Evolutionary conservation across 306 rosid species (phyloP), one percentile per base, ranked within the genome.

Genomic region (Malus sylvestris): DNA sequence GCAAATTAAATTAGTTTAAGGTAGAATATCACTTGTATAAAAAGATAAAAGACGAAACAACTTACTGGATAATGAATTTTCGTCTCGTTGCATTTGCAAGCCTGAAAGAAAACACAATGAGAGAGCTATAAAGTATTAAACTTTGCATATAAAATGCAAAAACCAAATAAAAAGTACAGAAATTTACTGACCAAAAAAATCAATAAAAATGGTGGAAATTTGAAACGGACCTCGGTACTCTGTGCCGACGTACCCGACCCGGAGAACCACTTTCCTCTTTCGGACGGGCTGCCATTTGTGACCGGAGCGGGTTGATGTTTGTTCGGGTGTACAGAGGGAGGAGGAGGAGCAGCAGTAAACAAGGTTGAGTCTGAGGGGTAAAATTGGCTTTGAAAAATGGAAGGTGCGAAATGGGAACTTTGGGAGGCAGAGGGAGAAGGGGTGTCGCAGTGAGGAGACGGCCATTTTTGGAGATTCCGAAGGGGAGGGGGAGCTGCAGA

Each of bases 261-360:
- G 96, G 90, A 94, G 74, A 44, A 80, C 96, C 61, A 94, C 93
- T 69, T 91, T 94, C 76, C 90, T 94, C 89, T 91, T 94, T 1
- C 93, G 87, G 59, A 85, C 80, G 66, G 91, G 74, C 49, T 83
- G 84, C 98, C 98, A 90, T 86, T 78, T 85, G 35, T 23, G 45
- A 42, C 12, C 18, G 75, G 10, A 32, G 40, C 46, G 35, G 46
- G 74, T 44, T 4, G 66, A 46, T 14, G 83, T 55, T 30, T 60
- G 27, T 22, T 69, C 44, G 42, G 73, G 40, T 3, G 75, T 60
- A 68, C 62, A 44, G 10, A 72, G 38, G 8, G 65, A 10, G 60
- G 83, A 70, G 5, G 72, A 30, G 70, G 58, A 58, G 83, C 20
- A 58, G 83, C 20, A 19, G 87, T 67, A 73, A 61, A 71, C 62